Percentiles rank a stretch among this genome's conserved stretches.
These are phyloP conservation scores for Phytophthora melonis DNA, from an alignment of 352 stramenopile species.

Conservation along the genomic window DNA sequence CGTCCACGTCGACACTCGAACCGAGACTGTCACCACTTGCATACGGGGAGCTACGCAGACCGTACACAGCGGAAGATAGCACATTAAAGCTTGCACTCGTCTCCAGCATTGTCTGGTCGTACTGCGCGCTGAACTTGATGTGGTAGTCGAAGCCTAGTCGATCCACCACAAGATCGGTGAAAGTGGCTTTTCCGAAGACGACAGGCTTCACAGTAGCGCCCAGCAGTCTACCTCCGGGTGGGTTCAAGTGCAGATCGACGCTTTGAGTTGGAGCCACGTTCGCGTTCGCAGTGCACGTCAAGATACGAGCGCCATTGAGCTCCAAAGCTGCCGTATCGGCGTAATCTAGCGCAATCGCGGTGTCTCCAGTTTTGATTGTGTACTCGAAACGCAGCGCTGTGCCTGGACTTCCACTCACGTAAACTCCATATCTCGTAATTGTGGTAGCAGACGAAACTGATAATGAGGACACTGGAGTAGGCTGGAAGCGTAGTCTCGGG, in stretches of 20 bases:
- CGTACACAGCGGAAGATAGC: conserved; percentile 77
- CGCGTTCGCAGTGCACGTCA: conserved; percentile 62
- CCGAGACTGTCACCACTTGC: conserved; percentile 68
- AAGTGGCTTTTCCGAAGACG: conserved; percentile 66
- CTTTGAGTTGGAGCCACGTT: conserved; percentile 51
- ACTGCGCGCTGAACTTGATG: conserved; percentile 62
- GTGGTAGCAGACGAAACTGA: conserved; percentile 31
- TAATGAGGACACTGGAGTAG: conserved; percentile 43
- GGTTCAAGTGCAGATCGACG: conserved; percentile 83
- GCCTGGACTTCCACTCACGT: conserved; percentile 63
- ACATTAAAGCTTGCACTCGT: conserved; percentile 69
- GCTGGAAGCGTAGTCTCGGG: conserved; percentile 67
- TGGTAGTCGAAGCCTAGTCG: conserved; percentile 76
- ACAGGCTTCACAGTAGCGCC: conserved; percentile 55
- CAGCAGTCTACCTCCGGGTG: conserved; percentile 63
- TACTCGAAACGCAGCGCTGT: conserved; percentile 78
- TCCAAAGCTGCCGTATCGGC: conserved; percentile 59
- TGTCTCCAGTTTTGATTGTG: conserved; percentile 77
- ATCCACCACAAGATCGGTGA: conserved; percentile 80
- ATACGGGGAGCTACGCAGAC: conserved; percentile 66
- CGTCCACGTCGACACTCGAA: conserved; percentile 73
- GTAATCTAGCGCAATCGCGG: conserved; percentile 72
- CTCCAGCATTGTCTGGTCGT: conserved; percentile 52
- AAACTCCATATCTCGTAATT: conserved; percentile 70
- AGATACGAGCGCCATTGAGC: conserved; percentile 73